Evolutionary conservation across 202 grass and related monocot species (phyloP).

Genomic region (Carex arenaria): DNA sequence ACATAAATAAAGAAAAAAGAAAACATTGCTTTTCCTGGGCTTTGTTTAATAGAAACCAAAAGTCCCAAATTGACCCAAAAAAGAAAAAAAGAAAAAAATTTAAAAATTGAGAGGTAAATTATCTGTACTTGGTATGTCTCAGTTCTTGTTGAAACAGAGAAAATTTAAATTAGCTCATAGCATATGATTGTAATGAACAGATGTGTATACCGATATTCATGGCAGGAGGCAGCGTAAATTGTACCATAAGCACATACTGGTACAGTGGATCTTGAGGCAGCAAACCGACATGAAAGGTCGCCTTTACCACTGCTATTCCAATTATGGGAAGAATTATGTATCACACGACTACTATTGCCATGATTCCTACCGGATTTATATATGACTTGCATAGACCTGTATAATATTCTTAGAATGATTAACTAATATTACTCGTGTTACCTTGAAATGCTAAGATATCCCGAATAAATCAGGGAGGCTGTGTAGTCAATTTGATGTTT

Average conservation of each 20-base stretch:
- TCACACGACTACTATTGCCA: conserved; percentile 36
- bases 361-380: conserved; percentile 23
- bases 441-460: not conserved
- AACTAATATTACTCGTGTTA: not conserved
- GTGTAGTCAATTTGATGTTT: too few relatives aligned
- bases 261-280: conserved; percentile 50
- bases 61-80: not conserved
- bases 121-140: not conserved
- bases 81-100: too few relatives aligned
- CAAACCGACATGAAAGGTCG: conserved; percentile 39
- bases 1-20: not conserved
- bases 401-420: not conserved
- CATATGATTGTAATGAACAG: not conserved
- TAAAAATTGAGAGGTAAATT: not conserved
- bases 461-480: too few relatives aligned
- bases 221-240: conserved; percentile 62
- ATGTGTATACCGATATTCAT: conserved; percentile 58
- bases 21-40: not conserved
- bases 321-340: conserved; percentile 45
- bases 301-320: conserved; percentile 38
- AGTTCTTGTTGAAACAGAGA: not conserved
- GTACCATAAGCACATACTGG: conserved; percentile 68
- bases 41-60: not conserved
- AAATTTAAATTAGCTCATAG: not conserved
- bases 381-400: conserved; percentile 40